Evolutionary conservation across 495 filamentous ascomycete species (phyloP).

Genomic region (Glarea lozoyensis): DNA sequence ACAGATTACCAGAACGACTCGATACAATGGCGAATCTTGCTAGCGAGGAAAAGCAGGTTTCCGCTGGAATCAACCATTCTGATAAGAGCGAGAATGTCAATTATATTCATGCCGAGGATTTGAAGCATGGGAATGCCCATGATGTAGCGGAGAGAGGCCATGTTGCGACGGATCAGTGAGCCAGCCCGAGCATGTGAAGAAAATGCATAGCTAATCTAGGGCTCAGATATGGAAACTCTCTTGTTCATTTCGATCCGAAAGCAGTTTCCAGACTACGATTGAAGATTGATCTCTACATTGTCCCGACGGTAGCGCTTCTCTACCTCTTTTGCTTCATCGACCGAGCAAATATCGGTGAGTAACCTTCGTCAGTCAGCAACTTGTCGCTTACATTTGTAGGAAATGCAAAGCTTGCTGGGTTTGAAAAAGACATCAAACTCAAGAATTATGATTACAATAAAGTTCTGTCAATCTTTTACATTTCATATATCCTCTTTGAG

Average conservation of each 20-base stretch:
- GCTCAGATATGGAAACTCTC: no score
- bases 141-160: no score
- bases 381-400: constrained; percentile 23
- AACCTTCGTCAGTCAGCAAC: constrained; percentile 18
- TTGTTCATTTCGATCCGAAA: constrained; percentile 48
- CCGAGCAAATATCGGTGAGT: constrained; percentile 53
- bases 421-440: constrained; percentile 50
- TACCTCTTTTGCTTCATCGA: constrained; percentile 59
- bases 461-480: constrained; percentile 54
- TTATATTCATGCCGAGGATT: no score
- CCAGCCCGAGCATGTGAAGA: no score
- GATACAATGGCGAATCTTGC: no score
- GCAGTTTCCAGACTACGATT: constrained; percentile 47
- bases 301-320: constrained; percentile 45
- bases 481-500: constrained; percentile 63
- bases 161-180: no score
- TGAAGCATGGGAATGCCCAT: no score
- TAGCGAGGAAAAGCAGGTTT: no score
- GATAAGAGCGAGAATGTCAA: no score
- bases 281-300: constrained; percentile 43
- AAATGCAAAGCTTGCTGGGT: constrained; percentile 48
- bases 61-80: no score
- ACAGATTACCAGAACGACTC: no score
- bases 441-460: constrained; percentile 61
- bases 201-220: no score